These are phyloP conservation scores for Cystobasidium sp. DNA, from an alignment of 1,284 basidiomycete genomes.

Conservation along the genomic window DNA sequence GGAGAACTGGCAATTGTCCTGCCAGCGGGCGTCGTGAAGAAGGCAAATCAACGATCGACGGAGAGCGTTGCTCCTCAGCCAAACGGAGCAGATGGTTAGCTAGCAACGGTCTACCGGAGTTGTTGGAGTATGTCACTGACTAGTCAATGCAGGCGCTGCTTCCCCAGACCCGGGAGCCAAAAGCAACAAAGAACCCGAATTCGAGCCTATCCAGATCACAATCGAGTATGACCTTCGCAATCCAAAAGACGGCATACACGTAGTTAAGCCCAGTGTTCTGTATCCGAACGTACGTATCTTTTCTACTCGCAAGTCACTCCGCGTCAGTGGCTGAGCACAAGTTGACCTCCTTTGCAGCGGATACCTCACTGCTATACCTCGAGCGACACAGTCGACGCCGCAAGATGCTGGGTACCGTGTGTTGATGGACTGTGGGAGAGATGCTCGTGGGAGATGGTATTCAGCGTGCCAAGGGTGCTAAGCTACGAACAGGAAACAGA, in stretches of 20 bases:
- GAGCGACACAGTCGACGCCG: constrained; percentile 83
- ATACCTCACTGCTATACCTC: constrained; percentile 92
- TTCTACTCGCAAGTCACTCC: constrained; percentile 12
- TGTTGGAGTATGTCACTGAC: neutral
- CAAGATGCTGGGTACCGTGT: constrained; percentile 96
- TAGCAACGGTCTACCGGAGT: neutral
- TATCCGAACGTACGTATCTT: constrained; percentile 76
- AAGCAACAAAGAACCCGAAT: constrained; percentile 61
- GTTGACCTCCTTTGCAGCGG: constrained; percentile 63
- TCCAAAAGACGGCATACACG: constrained; percentile 83
- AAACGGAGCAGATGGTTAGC: constrained; percentile 14
- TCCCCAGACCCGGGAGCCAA: constrained; percentile 37
- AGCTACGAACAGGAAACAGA: constrained; percentile 67
- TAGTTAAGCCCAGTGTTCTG: constrained; percentile 76
- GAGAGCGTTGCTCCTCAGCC: constrained; percentile 9
- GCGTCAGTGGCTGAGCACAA: constrained; percentile 48
- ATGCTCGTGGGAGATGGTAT: constrained; percentile 98
- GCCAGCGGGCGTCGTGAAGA: constrained; percentile 65
- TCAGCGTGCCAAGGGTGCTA: constrained; percentile 85
- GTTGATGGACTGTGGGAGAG: constrained; percentile 94
- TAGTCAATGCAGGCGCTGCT: constrained; percentile 14
- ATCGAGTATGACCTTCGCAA: constrained; percentile 79
- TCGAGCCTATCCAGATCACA: constrained; percentile 73
- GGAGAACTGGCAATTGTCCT: constrained; percentile 92
- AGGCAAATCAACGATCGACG: constrained; percentile 26